Base-by-base conservation (phyloP, 495 filamentous ascomycete species). In the Penicillium argentinense region DNA sequence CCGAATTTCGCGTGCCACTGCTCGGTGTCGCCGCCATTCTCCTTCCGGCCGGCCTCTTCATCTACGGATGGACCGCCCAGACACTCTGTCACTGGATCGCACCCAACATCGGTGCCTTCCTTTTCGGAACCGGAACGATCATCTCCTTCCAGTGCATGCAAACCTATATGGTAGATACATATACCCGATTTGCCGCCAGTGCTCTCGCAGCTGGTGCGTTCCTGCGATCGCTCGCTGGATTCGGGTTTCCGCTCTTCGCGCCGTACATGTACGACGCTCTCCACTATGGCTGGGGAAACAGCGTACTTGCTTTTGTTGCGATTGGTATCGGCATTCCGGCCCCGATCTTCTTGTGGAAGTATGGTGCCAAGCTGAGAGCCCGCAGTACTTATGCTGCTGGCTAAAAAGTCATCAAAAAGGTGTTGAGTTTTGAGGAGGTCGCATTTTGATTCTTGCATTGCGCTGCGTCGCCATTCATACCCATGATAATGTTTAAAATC, bases 231-330 rank as follows among this genome's bases (percentile, higher is more conserved):
- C 33, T 90, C 11, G 81, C 82, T 1, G 87, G 87, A 2, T 90
- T 91, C 56, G 78, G 74, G 11, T 91, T 93, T 47, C 88, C 88
- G 17, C 69, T 93, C 3, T 91, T 91, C 51, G 84, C 85, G 4
- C 84, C 82, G 2, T 71, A 68, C 23, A 70, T 89, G 76, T 91
- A 79, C 48, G 38, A 66, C 5, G 58, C 63, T n/a, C 49, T 85
- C 44, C 56, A 75, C 34, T 84, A 77, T 63, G 82, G 82, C 7
- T 85, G 80, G 80, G 81, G 80, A n/a, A 84, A 83, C 65, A 82
- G 77, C 54, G 30, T 83, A 36, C 47, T 85, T 27, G 82, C 67
- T 1, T 82, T 83, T 44, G 40, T 81, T 9, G 69, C 69, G 5
- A 50, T 86, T 41, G 75, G 24, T 1, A 57, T 87, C 41, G 81